phyloP scores from a whole-genome alignment of 2,329 filamentous ascomycete species.

The Diplodia mutila region DNA sequence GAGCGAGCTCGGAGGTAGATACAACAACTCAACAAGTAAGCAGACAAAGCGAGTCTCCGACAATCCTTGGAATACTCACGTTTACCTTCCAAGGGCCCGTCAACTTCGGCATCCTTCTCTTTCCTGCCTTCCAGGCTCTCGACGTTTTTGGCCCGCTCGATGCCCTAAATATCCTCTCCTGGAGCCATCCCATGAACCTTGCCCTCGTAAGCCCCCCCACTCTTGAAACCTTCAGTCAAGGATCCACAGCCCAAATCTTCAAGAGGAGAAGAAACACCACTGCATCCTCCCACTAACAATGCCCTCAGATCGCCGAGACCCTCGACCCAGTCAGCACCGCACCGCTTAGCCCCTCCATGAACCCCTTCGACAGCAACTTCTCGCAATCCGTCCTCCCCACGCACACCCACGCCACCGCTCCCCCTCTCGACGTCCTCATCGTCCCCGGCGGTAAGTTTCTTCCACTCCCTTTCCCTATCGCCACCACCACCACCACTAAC shows the following conservation, averaged over 20 bases:
- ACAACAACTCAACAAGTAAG: not conserved
- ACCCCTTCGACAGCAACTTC: conserved; percentile 32
- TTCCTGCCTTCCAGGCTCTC: conserved; percentile 45
- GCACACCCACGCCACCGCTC: conserved; percentile 59
- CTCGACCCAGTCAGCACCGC: conserved; percentile 42
- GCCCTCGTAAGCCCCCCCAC: conserved; percentile 32
- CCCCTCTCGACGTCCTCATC: conserved; percentile 60
- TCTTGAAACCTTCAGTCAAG: too few species aligned
- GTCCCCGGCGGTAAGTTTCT: not conserved
- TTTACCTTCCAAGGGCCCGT: conserved; percentile 26
- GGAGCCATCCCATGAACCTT: not conserved
- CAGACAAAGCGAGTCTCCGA: too few species aligned
- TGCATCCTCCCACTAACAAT: not conserved
- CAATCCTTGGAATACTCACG: not conserved
- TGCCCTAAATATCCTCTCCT: conserved; percentile 38
- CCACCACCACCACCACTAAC: not conserved
- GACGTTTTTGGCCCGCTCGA: conserved; percentile 52
- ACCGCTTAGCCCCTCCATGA: conserved; percentile 27
- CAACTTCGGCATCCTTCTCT: conserved; percentile 40
- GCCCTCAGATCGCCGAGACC: conserved; percentile 25
- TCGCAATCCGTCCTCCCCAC: conserved; percentile 52
- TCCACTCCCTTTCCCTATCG: not conserved
- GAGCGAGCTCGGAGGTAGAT: not conserved
- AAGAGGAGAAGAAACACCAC: too few species aligned
- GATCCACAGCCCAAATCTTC: too few species aligned